Conservation (phyloP, 2,329 filamentous ascomycete genomes). For the Elsinoe necatrix region DNA sequence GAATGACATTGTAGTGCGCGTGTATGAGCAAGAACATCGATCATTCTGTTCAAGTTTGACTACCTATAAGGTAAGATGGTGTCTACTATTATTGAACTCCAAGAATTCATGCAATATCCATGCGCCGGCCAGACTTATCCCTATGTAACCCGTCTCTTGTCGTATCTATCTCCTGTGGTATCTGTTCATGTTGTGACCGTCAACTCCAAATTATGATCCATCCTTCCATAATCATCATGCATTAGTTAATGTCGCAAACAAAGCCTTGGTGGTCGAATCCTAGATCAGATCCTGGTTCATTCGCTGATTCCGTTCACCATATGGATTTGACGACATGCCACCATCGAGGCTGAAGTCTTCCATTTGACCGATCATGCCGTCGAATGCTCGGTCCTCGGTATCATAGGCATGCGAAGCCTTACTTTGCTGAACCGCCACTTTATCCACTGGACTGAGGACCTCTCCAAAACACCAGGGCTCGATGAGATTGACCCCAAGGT, state of each 20-base stretch:
- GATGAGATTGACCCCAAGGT: conserved; percentile 20
- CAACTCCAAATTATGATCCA: conserved; percentile 5
- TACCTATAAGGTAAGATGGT: not conserved
- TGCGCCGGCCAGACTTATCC: not conserved
- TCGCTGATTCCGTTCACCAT: not conserved
- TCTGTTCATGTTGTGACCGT: not conserved
- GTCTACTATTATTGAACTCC: conserved; percentile 8
- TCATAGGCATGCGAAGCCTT: not conserved
- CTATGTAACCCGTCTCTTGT: not conserved
- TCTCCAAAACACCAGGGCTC: conserved; percentile 27
- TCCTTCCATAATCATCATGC: conserved; percentile 2
- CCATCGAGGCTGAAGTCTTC: conserved; percentile 14
- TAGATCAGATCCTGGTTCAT: not conserved
- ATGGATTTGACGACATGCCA: not conserved
- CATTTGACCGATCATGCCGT: conserved; percentile 18
- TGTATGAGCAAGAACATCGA: too few species aligned
- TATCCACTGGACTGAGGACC: conserved; percentile 23
- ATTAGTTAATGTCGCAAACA: not conserved
- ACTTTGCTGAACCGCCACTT: conserved; percentile 21
- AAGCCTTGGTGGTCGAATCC: not conserved
- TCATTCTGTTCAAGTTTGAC: not conserved
- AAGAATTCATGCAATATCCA: not conserved
- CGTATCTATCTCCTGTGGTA: not conserved
- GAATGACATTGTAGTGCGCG: too few species aligned
- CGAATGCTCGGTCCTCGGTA: conserved; percentile 17